Conservation (phyloP, 495 filamentous ascomycete species). For the Apiosordaria backusii region DNA sequence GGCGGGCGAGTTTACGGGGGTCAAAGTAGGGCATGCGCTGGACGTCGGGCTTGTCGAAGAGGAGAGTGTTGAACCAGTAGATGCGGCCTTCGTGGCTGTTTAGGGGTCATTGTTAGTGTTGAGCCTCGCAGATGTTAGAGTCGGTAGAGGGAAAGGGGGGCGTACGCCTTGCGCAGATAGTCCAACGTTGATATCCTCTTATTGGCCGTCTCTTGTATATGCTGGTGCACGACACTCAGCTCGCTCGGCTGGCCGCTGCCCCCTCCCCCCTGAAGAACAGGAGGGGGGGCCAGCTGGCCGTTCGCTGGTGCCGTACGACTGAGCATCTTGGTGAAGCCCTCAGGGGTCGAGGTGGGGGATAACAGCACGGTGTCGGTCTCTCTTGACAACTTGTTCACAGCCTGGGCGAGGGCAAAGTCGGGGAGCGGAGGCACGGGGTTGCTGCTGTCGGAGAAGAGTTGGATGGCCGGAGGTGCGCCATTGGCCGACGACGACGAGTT, state of each 20-base stretch:
- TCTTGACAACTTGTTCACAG: constrained; percentile 32
- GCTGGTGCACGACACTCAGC: constrained; percentile 57
- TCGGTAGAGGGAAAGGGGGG: constrained; percentile 19
- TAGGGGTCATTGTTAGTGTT: constrained; percentile 19
- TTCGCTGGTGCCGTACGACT: constrained; percentile 33
- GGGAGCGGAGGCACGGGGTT: constrained; percentile 39
- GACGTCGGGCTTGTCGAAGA: constrained; percentile 82
- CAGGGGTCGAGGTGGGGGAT: constrained; percentile 32
- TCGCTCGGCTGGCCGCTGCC: constrained; percentile 37
- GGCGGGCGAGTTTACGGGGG: constrained; percentile 71
- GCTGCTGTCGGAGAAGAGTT: constrained; percentile 24
- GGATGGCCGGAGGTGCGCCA: constrained; percentile 17
- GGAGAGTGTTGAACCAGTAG: constrained; percentile 96
- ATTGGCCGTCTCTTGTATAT: constrained; percentile 82
- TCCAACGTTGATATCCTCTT: constrained; percentile 96
- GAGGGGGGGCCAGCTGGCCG: constrained; percentile 31
- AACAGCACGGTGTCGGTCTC: constrained; percentile 30
- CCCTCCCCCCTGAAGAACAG: constrained; percentile 23
- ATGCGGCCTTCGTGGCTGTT: constrained; percentile 83
- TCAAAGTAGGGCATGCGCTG: constrained; percentile 81
- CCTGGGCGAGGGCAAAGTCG: constrained; percentile 35
- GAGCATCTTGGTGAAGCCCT: constrained; percentile 45
- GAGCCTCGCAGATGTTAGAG: constrained; percentile 6
- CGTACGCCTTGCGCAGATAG: constrained; percentile 87
- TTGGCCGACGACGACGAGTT: constrained; percentile 32